These are phyloP conservation scores for Beauveria bassiana DNA, from an alignment of 2,329 filamentous ascomycete species.

Conservation along the genomic window DNA sequence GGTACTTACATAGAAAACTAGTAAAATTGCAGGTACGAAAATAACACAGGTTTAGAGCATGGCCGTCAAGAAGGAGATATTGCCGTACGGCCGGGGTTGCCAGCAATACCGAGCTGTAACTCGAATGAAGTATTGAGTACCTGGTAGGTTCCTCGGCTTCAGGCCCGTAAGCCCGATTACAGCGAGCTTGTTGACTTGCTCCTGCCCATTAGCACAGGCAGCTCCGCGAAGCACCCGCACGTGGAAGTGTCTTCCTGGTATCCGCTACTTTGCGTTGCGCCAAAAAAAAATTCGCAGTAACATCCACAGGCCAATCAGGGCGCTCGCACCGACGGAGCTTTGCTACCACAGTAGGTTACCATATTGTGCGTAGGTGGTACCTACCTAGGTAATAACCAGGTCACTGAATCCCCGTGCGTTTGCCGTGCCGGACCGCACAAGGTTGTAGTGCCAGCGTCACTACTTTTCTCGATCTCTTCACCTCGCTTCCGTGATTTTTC, in stretches of 20 bases:
- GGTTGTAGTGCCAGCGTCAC: constrained; percentile 9
- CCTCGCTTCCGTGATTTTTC: background rate
- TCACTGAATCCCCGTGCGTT: constrained; percentile 10
- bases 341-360: background rate
- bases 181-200: background rate
- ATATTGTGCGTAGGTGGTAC: too few relatives aligned
- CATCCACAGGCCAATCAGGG: constrained; percentile 5
- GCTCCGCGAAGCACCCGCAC: background rate
- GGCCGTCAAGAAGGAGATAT: background rate
- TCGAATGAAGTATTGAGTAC: background rate
- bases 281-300: constrained; percentile 4
- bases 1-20: too few relatives aligned
- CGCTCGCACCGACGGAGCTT: constrained; percentile 3
- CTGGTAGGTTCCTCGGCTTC: constrained; percentile 3
- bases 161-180: background rate
- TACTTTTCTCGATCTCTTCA: constrained; percentile 8
- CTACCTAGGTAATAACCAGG: background rate
- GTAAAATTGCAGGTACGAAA: background rate
- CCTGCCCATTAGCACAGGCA: background rate
- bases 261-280: constrained; percentile 9
- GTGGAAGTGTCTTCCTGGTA: constrained; percentile 1
- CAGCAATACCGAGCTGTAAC: background rate
- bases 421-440: background rate
- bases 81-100: constrained; percentile 5
- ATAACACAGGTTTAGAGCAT: background rate